Conservation (phyloP, 352 stramenopile genomes). For the Blastocystis sp. region DNA sequence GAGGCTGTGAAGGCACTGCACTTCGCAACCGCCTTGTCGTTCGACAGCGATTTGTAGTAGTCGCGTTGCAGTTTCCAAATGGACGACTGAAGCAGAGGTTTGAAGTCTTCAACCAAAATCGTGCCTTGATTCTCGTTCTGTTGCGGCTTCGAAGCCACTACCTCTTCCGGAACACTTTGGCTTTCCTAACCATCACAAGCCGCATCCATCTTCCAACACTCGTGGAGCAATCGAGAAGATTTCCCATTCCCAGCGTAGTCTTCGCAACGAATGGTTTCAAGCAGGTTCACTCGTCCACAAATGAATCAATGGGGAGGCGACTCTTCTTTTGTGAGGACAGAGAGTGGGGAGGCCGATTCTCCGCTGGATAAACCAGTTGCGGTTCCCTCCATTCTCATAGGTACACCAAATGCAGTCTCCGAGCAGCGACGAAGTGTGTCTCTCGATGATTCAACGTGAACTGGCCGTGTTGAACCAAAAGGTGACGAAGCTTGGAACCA, state of each 20-base stretch:
- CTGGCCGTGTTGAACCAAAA: conserved; percentile 45
- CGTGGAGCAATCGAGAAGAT: conserved; percentile 19
- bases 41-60: conserved; percentile 5
- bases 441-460: conserved; percentile 28
- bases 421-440: neutral
- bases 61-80: conserved; percentile 51
- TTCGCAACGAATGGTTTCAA: neutral
- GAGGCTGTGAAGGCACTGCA: neutral
- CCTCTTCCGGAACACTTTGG: neutral
- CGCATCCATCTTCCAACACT: neutral
- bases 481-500: neutral
- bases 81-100: neutral
- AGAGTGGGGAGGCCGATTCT: no score
- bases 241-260: no score
- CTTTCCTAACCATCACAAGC: neutral
- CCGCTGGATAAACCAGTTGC: no score
- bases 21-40: neutral
- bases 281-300: neutral
- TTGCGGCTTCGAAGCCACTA: no score
- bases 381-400: no score
- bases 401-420: neutral
- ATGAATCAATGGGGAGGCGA: no score
- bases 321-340: no score
- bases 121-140: no score
- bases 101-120: neutral